Conservation (phyloP, 2,329 filamentous ascomycete species). For the Clonostachys rosea region DNA sequence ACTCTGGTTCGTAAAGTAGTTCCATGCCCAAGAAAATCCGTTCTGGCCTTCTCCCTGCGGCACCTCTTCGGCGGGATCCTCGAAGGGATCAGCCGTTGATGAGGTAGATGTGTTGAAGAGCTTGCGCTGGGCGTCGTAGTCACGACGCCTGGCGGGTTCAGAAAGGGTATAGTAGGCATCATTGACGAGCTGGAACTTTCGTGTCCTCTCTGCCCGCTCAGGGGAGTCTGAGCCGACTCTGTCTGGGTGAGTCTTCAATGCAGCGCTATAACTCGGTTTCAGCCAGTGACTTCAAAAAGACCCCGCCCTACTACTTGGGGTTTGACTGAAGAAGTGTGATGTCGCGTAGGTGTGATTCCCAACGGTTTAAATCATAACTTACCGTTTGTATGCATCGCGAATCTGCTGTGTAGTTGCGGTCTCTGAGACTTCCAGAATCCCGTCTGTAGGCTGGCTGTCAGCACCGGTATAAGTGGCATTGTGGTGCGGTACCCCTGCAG, state of each 20-base stretch:
- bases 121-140: constrained; percentile 70
- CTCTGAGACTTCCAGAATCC: constrained; percentile 66
- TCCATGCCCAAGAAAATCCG: constrained; percentile 75
- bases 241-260: constrained; percentile 90
- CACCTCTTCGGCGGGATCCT: constrained; percentile 36
- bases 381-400: constrained; percentile 93
- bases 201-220: constrained; percentile 76
- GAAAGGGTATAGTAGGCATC: constrained; percentile 92
- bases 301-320: neutral
- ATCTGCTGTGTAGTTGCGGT: constrained; percentile 79
- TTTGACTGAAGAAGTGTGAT: neutral
- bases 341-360: neutral
- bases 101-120: constrained; percentile 13
- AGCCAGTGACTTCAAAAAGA: neutral
- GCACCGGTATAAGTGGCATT: too few species aligned
- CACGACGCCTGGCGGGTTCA: constrained; percentile 68
- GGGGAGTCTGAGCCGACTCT: constrained; percentile 80
- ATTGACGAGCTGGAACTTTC: constrained; percentile 86
- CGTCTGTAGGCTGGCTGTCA: constrained; percentile 44
- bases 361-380: constrained; percentile 6
- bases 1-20: constrained; percentile 42
- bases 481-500: too few species aligned
- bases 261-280: constrained; percentile 52
- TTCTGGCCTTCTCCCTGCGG: constrained; percentile 32
- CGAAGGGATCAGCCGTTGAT: constrained; percentile 32